phyloP scores from a whole-genome alignment of 176 grass and related monocot species.

The Coix lacrymajobi region DNA sequence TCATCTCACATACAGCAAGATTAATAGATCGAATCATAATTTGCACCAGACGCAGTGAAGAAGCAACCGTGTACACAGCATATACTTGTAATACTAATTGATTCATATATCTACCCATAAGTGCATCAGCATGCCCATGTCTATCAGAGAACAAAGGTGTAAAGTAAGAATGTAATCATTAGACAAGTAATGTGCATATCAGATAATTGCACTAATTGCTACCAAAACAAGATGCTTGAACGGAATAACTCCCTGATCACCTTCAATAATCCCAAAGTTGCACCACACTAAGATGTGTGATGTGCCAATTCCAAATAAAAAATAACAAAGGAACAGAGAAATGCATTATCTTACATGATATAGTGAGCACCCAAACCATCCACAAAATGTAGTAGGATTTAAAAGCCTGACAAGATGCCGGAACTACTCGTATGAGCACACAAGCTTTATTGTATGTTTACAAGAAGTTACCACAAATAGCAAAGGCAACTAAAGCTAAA shows the following conservation, averaged over 20 bases:
- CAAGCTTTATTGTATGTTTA: neutral
- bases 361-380: constrained; percentile 84
- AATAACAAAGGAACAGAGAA: constrained; percentile 4
- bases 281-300: neutral
- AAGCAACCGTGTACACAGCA: neutral
- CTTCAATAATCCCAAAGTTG: neutral
- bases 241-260: neutral
- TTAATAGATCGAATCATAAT: neutral
- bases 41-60: neutral
- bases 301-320: neutral
- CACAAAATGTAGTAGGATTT: constrained; percentile 75
- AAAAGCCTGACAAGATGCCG: constrained; percentile 52
- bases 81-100: neutral
- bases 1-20: neutral
- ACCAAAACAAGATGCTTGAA: neutral
- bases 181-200: neutral
- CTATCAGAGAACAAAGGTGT: neutral
- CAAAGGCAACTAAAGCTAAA: neutral
- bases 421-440: constrained; percentile 18
- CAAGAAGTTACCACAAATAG: neutral
- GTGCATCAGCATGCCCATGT: neutral
- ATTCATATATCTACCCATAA: neutral
- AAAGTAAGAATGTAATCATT: neutral
- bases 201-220: neutral
- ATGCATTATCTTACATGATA: constrained; percentile 72